Evolutionary conservation across 2,329 filamentous ascomycete genomes (phyloP).

Genomic region (Ophiostoma triangulosporum): DNA sequence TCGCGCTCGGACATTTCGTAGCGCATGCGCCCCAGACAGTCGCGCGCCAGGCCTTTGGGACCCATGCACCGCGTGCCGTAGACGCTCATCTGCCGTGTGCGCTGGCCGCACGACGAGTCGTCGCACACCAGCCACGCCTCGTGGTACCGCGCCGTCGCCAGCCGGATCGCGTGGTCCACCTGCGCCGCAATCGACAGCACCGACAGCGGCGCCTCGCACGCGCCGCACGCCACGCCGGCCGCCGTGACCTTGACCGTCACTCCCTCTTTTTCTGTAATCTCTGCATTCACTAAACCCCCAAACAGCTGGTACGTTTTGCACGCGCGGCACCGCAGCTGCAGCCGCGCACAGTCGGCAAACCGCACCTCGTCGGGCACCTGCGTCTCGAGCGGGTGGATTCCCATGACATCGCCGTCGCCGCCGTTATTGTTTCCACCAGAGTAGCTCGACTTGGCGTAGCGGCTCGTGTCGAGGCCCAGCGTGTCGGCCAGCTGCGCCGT

Average conservation of each 20-base stretch:
- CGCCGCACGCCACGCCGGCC: constrained; percentile 59
- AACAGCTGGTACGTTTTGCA: constrained; percentile 65
- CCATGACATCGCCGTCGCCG: constrained; percentile 38
- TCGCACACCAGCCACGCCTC: constrained; percentile 85
- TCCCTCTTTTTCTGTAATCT: not conserved
- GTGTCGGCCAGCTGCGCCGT: constrained; percentile 83
- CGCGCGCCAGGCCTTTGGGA: constrained; percentile 68
- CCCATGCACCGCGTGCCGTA: constrained; percentile 85
- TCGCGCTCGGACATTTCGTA: constrained; percentile 82
- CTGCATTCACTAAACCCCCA: constrained; percentile 46
- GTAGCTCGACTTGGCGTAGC: constrained; percentile 43
- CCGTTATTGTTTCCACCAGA: constrained; percentile 28
- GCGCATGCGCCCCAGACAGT: constrained; percentile 75
- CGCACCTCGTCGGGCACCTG: constrained; percentile 86
- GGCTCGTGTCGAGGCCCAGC: constrained; percentile 77
- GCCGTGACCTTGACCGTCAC: constrained; percentile 44
- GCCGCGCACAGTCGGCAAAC: constrained; percentile 66
- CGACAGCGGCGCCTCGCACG: constrained; percentile 51
- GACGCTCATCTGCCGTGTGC: constrained; percentile 84
- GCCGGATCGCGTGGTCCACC: constrained; percentile 70
- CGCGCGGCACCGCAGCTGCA: constrained; percentile 65
- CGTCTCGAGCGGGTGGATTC: constrained; percentile 84
- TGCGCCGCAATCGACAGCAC: constrained; percentile 72
- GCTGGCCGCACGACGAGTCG: constrained; percentile 72
- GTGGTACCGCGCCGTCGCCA: constrained; percentile 73